phyloP scores from a whole-genome alignment of 768 basidiomycete species.

The Suillus cothurnatus region DNA sequence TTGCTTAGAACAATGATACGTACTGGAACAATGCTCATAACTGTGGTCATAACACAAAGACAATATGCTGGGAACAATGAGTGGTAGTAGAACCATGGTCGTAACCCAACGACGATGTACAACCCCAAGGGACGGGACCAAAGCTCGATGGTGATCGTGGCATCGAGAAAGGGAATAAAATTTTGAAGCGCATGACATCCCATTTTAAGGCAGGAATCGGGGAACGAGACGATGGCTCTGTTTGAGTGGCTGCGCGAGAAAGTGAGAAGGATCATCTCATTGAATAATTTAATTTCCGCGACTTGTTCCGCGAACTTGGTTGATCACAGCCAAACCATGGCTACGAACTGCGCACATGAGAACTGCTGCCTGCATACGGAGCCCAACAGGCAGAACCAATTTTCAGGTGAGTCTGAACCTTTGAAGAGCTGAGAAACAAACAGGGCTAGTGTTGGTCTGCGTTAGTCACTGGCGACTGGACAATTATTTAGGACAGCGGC shows the following conservation, averaged over 20 bases:
- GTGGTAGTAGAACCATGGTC: not conserved
- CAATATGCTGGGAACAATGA: not conserved
- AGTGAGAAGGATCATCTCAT: not conserved
- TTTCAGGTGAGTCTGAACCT: not conserved
- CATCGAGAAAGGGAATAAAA: not conserved
- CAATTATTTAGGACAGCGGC: not conserved
- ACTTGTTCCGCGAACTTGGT: not conserved
- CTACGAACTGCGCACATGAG: not conserved
- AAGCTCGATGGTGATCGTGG: not conserved
- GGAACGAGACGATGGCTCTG: not conserved
- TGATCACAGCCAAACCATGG: not conserved
- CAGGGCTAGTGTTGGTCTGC: not conserved
- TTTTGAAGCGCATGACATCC: not conserved
- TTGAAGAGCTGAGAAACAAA: not conserved
- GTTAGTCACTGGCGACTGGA: not conserved
- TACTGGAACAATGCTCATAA: not conserved
- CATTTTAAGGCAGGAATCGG: not conserved
- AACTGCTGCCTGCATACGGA: not conserved
- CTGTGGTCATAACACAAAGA: not conserved
- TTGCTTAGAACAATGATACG: not conserved
- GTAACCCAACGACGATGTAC: not conserved
- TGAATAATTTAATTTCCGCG: slow-evolving; percentile 2
- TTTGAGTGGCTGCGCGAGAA: not conserved
- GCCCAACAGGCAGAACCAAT: not conserved
- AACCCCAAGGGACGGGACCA: not conserved